Evolutionary conservation across 306 rosid species (phyloP), one percentile per base, ranked within the genome.

Genomic region (Rosa lucieae): DNA sequence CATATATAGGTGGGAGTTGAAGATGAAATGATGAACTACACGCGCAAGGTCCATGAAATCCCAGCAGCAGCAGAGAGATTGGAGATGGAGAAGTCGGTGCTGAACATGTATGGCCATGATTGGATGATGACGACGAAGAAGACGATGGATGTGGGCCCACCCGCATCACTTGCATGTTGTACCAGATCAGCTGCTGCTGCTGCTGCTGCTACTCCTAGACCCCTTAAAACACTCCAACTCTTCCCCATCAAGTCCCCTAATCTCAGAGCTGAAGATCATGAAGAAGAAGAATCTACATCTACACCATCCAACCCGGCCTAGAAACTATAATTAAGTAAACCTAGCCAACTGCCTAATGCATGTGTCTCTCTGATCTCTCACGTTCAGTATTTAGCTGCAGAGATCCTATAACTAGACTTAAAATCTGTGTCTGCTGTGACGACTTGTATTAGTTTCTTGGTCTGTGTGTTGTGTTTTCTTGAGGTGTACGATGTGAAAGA

Each of bases 191-290:
- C 76, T 21, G 1, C 39, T 26, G 67, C n/a, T n/a, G n/a, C n/a
- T n/a, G 79, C 76, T 21, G 1, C 39, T 13, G 77, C 88, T 73
- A 65, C 48, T 8, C 73, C 85, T 46, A 74, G 78, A 63, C 92
- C 92, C 49, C 89, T 89, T 67, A 87, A 86, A 86, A 94, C 98
- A 74, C 96, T 94, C 72, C 88, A 94, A 58, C 94, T 94, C 79
- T 94, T 94, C 73, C 98, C 98, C n/a, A 71, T 89, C 76, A 84
- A 90, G 39, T 74, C 89, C 39, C 61, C 94, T 46, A 82, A 76
- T 76, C 85, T 82, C 82, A 86, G 83, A 63, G n/a, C 68, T 13
- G 68, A 26, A 62, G 68, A 29, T 62, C 40, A 29, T 11, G 66
- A 58, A 58, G 66, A 26, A 44, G 91, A 90, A 81, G 89, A 89